phyloP scores from a whole-genome alignment of 345 rosid genomes.

The Toxicodendron radicans region DNA sequence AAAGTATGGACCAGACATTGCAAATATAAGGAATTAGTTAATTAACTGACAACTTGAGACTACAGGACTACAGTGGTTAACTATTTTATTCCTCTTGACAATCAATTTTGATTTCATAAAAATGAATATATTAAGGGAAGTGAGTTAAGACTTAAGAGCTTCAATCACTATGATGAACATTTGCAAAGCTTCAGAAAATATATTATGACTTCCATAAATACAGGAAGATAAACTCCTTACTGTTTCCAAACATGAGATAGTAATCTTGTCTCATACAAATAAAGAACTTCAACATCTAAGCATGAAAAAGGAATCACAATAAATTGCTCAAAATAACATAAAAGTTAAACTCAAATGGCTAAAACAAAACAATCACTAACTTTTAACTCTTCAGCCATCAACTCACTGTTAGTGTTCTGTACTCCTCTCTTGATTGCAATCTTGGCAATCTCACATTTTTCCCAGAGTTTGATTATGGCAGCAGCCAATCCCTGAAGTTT shows the following conservation, averaged over 20 bases:
- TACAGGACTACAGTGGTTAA: neutral
- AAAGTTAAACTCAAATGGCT: neutral
- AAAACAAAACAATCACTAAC: slow-evolving; percentile 33
- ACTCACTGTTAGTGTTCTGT: slow-evolving; percentile 69
- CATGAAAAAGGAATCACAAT: neutral
- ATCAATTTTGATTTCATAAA: neutral
- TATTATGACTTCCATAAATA: neutral
- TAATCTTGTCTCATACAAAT: neutral
- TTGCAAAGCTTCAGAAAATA: neutral
- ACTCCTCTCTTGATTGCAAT: slow-evolving; percentile 91
- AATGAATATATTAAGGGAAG: neutral
- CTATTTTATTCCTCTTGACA: neutral
- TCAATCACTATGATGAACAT: neutral
- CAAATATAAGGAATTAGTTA: neutral
- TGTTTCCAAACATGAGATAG: slow-evolving; percentile 2
- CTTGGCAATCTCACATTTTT: slow-evolving; percentile 92
- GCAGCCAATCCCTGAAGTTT: slow-evolving; percentile 88
- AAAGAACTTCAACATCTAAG: slow-evolving; percentile 6
- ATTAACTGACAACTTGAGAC: neutral
- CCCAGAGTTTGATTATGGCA: slow-evolving; percentile 88
- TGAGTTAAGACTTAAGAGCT: neutral
- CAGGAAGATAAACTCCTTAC: neutral
- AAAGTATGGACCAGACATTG: neutral
- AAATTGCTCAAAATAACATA: neutral
- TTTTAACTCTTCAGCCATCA: slow-evolving; percentile 93